Evolutionary conservation across 257 asterid genomes (phyloP), one percentile per base, ranked within the genome.

Genomic region (Haberlea rhodopensis): DNA sequence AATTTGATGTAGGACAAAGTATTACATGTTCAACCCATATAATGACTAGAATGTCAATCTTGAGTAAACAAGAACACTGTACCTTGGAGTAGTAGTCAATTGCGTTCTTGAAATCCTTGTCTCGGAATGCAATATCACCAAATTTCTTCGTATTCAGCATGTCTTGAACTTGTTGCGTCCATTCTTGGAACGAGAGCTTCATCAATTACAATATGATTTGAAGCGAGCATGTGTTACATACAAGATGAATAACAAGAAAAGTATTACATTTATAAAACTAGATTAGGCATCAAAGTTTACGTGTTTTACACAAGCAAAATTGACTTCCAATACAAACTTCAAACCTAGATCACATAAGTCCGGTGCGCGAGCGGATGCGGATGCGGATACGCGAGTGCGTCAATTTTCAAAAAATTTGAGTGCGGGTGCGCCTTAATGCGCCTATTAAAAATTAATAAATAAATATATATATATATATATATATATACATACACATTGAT

Each of bases 91-190:
- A 89, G 78, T 78, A 81, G 29, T 92, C 99, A 28, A 90, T 62
- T 27, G 99, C 96, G 71, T 65, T 79, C 86, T 84, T 85, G 84
- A 92, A 90, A 69, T 92, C 97, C 81, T 85, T 90, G 87, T 92
- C 97, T 76, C 95, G 79, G 68, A 92, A 92, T 8, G 97, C 95
- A 53, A 84, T 86, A 69, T 92, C 97, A 29, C 97, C 99, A 60
- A 84, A 90, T 76, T 90, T 90, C 85, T 90, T 92, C 0, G 96
- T 92, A 67, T 90, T 90, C 65, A 90, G 68, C 95, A 92, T 92
- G 74, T 92, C 99, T 81, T 92, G 99, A 82, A 90, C 97, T 83
- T 90, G 95, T 72, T 88, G 97, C 2, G 97, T 90, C 99, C 97
- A 92, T 75, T 92, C 99, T 87, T 92, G 99, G 86, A 92, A 92